Base-by-base conservation (phyloP, 2,329 filamentous ascomycete species). In the Chaetothyriales sp. region DNA sequence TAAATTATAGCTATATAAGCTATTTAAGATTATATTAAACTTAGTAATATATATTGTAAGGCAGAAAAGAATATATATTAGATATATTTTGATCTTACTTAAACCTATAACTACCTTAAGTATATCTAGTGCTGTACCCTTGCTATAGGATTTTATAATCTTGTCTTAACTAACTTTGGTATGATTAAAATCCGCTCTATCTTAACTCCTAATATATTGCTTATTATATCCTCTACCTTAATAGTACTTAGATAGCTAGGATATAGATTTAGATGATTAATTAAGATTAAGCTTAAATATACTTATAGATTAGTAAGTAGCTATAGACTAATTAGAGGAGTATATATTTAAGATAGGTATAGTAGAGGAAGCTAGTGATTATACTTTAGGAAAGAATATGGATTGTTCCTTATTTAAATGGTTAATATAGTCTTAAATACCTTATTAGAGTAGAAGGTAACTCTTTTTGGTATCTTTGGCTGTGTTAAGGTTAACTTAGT, bases 1-100 rank as follows among this genome's bases (percentile, higher is more conserved):
- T 58, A 40, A 62, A 65, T 2, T 25, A 51, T n/a, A 63, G 65
- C 47, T 64, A 60, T 4, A 59, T 64, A n/a, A 62, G 61, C 22
- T 50, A 51, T 8, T 65, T 50, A 1, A 64, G 53, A 44, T 63
- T 57, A 1, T 55, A 53, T 5, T 28, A 10, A 28, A 29, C 22
- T 18, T 47, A 20, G n/a, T 4, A 2, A 18, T n/a, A 10, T 9
- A 47, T 8, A 18, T 47, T n/a, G 9, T 47, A 47, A 13, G 46
- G 25, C 9, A 60, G 53, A 7, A 67, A 47, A 13, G 51, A 51
- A 7, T 54, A 43, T 7, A 65, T 7, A n/a, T 63, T 59, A 44
- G 40, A 53, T 44, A 64, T 22, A 18, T 49, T n/a, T 50, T 43
- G 6, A 45, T 49, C 4, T 29, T 46, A 43, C 51, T 28, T 5